Base-by-base conservation (phyloP, 164 flowering plant genomes). In the Vitis amurensis region DNA sequence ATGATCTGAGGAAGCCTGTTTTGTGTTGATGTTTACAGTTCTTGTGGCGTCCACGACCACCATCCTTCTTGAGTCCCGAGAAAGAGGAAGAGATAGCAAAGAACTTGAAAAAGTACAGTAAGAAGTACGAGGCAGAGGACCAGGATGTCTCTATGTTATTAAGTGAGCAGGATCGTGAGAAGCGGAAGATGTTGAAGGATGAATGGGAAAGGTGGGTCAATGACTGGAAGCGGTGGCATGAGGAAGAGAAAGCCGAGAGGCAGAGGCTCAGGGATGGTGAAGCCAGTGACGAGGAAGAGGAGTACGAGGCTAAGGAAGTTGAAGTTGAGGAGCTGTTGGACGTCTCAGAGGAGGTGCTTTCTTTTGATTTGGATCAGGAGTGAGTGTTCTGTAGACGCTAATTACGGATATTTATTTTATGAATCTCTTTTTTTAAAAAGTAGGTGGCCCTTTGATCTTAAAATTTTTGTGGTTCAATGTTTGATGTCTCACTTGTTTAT, bases 21-120 rank as follows among this genome's bases (percentile, higher is more conserved):
- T 71, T 9, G 7, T 63, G 10, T 59, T 15, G 5, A 55, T 72
- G 55, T 30, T 15, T 61, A 17, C 83, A 93, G 99, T 90, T 86
- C 67, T 57, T 83, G 75, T 96, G 99, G 99, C 91, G 99, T 1
- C 98, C 99, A 66, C 86, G 98, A 73, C 98, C 98, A 55, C 89
- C 91, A 66, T 82, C 95, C 1, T 81, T 89, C 69, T 76, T 96
- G 83, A 86, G 71, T 66, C 69, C 89, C 0, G 99, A 93, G 77
- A 90, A 93, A 69, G 99, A 91, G 73, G 99, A 96, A 67, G 99
- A 96, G 80, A 91, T 96, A 60, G 80, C 92, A 3, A 96, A 89
- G 88, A 92, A 93, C 74, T 74, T 96, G 65, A 96, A 91, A 87
- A 90, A 88, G 72, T 96, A 93, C 80, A 90, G 97, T 64, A 96